These are phyloP conservation scores for Claviceps maximensis DNA, from an alignment of 2,329 filamentous ascomycete species.

Conservation along the genomic window DNA sequence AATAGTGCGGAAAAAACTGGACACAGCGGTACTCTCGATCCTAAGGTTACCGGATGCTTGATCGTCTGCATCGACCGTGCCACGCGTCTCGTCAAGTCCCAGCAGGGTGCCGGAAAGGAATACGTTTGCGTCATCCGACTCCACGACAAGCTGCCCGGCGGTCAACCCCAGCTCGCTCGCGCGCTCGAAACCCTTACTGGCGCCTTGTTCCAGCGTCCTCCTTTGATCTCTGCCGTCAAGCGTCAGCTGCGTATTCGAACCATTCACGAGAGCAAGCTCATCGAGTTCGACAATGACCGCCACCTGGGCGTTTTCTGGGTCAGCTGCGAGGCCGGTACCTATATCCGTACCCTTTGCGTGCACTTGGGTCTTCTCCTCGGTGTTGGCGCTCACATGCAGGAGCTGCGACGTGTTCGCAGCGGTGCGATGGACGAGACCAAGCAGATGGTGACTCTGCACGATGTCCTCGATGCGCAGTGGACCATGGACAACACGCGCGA, in stretches of 20 bases:
- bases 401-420: conserved; percentile 82
- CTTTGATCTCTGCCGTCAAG: conserved; percentile 97
- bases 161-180: conserved; percentile 82
- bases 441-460: conserved; percentile 80
- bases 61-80: conserved; percentile 95
- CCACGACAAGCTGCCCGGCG: conserved; percentile 89
- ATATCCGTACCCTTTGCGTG: conserved; percentile 95
- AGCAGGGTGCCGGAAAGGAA: conserved; percentile 98
- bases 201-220: conserved; percentile 82
- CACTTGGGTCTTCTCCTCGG: conserved; percentile 66
- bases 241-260: conserved; percentile 95
- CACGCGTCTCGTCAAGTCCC: conserved; percentile 94
- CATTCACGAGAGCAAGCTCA: conserved; percentile 91
- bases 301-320: conserved; percentile 99
- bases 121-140: conserved; percentile 93
- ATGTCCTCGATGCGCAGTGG: conserved; percentile 86
- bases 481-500: conserved; percentile 90
- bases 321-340: conserved; percentile 92
- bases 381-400: conserved; percentile 96
- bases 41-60: conserved; percentile 91
- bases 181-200: conserved; percentile 93
- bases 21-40: conserved; percentile 95
- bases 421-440: conserved; percentile 91
- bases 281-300: conserved; percentile 97
- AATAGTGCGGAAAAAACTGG: conserved; percentile 70